Conservation (phyloP, 2,329 filamentous ascomycete species). For the Periglandula ipomoeae region DNA sequence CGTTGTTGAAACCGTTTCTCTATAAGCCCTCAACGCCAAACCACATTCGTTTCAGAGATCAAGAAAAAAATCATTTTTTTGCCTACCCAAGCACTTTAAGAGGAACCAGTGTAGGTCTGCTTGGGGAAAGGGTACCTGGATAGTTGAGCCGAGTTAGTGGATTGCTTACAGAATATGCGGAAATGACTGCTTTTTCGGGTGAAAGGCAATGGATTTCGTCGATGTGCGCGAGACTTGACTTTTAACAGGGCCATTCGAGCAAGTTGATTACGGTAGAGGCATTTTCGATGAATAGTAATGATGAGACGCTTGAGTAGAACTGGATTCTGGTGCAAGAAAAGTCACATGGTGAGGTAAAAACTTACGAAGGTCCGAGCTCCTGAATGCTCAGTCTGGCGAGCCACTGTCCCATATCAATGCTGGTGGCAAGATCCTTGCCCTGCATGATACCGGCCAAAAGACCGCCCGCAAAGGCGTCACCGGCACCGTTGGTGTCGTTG, state of each 20-base stretch:
- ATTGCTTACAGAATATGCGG: constrained; percentile 1
- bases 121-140: constrained; percentile 72
- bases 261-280: neutral
- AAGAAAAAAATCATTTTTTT: constrained; percentile 3
- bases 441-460: constrained; percentile 84
- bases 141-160: constrained; percentile 6
- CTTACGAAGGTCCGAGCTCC: constrained; percentile 92
- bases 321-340: constrained; percentile 1
- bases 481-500: constrained; percentile 93
- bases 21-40: constrained; percentile 33
- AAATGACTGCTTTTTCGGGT: neutral
- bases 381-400: constrained; percentile 87
- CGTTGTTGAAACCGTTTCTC: constrained; percentile 46
- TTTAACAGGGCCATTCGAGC: neutral
- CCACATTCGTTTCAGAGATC: constrained; percentile 15
- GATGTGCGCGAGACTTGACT: no score
- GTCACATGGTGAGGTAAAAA: constrained; percentile 20
- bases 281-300: neutral
- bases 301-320: neutral
- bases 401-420: constrained; percentile 93
- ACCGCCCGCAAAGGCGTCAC: constrained; percentile 92
- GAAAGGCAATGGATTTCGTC: neutral
- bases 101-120: constrained; percentile 56
- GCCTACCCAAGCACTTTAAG: constrained; percentile 20
- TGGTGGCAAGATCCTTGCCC: constrained; percentile 68